These are phyloP conservation scores for Stereum hirsutum DNA, from an alignment of 1,284 basidiomycete species.

Conservation along the genomic window DNA sequence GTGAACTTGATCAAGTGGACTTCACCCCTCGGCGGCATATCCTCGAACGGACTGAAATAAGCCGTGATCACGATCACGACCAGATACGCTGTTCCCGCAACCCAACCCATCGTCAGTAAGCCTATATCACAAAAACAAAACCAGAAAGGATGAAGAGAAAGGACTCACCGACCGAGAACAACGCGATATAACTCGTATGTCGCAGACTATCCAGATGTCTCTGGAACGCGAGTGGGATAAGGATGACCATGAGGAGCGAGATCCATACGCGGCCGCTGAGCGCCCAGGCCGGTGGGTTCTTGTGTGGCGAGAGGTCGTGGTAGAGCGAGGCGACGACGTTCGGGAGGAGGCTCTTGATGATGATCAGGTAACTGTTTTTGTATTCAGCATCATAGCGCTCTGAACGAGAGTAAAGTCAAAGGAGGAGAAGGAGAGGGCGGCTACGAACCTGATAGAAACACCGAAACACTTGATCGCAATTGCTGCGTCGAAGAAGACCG, in stretches of 20 bases:
- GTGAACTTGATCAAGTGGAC: conserved; percentile 64
- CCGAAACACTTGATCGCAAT: conserved; percentile 98
- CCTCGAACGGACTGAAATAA: conserved; percentile 64
- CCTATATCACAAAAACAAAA: neutral
- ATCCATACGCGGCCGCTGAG: conserved; percentile 83
- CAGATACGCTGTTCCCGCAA: conserved; percentile 48
- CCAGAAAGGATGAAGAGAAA: too few relatives aligned
- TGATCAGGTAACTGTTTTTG: conserved; percentile 72
- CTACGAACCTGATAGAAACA: conserved; percentile 78
- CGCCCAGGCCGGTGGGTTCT: conserved; percentile 63
- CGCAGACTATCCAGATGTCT: conserved; percentile 75
- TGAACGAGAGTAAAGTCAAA: conserved; percentile 1
- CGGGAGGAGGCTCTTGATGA: conserved; percentile 91
- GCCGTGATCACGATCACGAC: conserved; percentile 66
- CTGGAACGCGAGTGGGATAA: conserved; percentile 86
- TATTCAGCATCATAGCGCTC: neutral
- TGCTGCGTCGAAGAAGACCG: conserved; percentile 84
- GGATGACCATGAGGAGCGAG: conserved; percentile 69
- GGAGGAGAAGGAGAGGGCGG: conserved; percentile 10
- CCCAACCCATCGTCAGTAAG: conserved; percentile 1
- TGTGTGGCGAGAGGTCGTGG: conserved; percentile 61
- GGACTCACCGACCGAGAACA: conserved; percentile 77
- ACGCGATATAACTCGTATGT: conserved; percentile 79
- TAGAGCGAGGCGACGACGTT: conserved; percentile 84
- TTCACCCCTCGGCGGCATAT: conserved; percentile 52